phyloP scores from a whole-genome alignment of 805 yeast species.

The Cyberlindnera veronae region DNA sequence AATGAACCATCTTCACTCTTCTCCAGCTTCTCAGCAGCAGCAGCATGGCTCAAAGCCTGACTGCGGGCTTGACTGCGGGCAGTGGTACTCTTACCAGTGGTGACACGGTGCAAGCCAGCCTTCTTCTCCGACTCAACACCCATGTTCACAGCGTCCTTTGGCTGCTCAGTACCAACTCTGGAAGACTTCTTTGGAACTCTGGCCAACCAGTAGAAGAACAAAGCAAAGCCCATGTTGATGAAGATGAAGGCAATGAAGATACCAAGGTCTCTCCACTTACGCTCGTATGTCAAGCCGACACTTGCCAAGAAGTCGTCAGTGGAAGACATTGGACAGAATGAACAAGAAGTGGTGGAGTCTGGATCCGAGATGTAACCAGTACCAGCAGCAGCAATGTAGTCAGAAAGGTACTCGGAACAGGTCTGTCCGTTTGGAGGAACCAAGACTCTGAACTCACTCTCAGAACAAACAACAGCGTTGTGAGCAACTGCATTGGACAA shows the following conservation, averaged over 20 bases:
- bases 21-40: not conserved
- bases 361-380: slow-evolving; percentile 20
- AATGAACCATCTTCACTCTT: not conserved
- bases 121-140: slow-evolving; percentile 9
- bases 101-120: not conserved
- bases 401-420: slow-evolving; percentile 51
- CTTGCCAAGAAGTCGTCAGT: slow-evolving; percentile 58
- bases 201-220: slow-evolving; percentile 50
- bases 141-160: slow-evolving; percentile 11
- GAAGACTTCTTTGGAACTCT: slow-evolving; percentile 67
- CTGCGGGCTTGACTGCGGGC: too few relatives aligned
- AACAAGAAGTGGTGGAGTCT: slow-evolving; percentile 47
- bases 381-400: slow-evolving; percentile 32
- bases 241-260: slow-evolving; percentile 43
- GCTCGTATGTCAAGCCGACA: slow-evolving; percentile 37
- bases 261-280: slow-evolving; percentile 69
- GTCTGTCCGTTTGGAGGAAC: slow-evolving; percentile 52
- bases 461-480: slow-evolving; percentile 44
- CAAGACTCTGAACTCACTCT: slow-evolving; percentile 43
- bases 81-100: too few relatives aligned
- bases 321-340: slow-evolving; percentile 51
- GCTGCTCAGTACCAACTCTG: slow-evolving; percentile 12
- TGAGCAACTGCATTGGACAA: slow-evolving; percentile 55
- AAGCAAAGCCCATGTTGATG: slow-evolving; percentile 39
- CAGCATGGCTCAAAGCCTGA: not conserved